Evolutionary conservation across 208 protist genomes (phyloP).

Genomic region (Balamuthia mandrillaris): DNA sequence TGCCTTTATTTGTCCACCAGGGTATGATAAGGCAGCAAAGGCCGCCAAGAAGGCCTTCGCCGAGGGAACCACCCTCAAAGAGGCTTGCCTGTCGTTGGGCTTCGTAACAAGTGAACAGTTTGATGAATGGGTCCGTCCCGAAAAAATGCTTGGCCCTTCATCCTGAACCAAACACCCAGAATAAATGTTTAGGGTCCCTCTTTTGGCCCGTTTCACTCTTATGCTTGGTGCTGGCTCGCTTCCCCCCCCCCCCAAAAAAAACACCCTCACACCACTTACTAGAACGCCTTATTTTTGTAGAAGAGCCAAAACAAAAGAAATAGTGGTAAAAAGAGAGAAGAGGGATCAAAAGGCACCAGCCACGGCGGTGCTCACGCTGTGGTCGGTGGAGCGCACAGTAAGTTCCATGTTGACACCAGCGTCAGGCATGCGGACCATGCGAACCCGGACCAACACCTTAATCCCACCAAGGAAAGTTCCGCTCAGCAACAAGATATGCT

Average conservation of each 20-base stretch:
- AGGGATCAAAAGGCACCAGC: background rate
- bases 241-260: background rate
- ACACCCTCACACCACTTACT: no score
- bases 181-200: no score
- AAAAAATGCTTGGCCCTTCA: slow-evolving; percentile 34
- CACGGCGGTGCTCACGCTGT: background rate
- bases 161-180: no score
- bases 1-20: background rate
- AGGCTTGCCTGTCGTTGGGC: slow-evolving; percentile 63
- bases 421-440: slow-evolving; percentile 34
- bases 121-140: slow-evolving; percentile 13
- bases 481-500: slow-evolving; percentile 57
- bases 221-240: no score
- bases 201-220: no score
- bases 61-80: slow-evolving; percentile 67
- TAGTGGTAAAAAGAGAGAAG: background rate
- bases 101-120: slow-evolving; percentile 13
- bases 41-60: slow-evolving; percentile 76
- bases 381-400: slow-evolving; percentile 41
- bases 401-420: slow-evolving; percentile 43
- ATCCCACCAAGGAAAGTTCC: slow-evolving; percentile 51
- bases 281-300: background rate
- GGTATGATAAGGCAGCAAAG: slow-evolving; percentile 33
- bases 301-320: background rate
- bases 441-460: slow-evolving; percentile 37